Percentiles rank a stretch among this genome's conserved stretches.
Conservation (phyloP, 2,329 filamentous ascomycete genomes). For the Westerdykella aurantiaca region DNA sequence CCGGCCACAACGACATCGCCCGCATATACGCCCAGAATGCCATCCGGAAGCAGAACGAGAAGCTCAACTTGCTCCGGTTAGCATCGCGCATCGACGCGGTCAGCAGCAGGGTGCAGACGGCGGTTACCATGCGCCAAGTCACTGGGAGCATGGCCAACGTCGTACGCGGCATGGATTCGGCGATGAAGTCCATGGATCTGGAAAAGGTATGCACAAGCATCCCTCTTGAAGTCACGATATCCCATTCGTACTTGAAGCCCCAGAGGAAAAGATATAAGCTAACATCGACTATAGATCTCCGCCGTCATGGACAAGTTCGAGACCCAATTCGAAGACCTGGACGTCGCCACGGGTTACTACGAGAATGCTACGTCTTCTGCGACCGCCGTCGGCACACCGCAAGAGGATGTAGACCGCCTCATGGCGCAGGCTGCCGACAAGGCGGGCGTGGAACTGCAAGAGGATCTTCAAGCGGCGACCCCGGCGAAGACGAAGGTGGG, state of each 20-base stretch:
- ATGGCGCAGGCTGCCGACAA: conserved; percentile 84
- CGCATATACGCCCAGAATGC: conserved; percentile 60
- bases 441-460: conserved; percentile 73
- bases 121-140: conserved; percentile 57
- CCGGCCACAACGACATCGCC: conserved; percentile 55
- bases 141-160: conserved; percentile 59
- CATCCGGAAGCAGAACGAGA: conserved; percentile 59
- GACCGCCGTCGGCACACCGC: conserved; percentile 66
- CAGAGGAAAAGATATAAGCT: neutral
- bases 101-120: conserved; percentile 55
- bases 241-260: neutral
- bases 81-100: conserved; percentile 56
- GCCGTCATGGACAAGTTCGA: conserved; percentile 63
- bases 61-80: conserved; percentile 53
- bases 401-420: conserved; percentile 81
- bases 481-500: conserved; percentile 55
- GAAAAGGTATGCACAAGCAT: conserved; percentile 47
- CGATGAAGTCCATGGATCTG: conserved; percentile 59
- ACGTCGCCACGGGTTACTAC: conserved; percentile 61
- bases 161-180: conserved; percentile 56
- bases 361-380: conserved; percentile 78
- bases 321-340: conserved; percentile 49
- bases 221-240: neutral
- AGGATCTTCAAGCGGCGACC: conserved; percentile 62
- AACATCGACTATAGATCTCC: conserved; percentile 47